Base-by-base conservation (phyloP, 768 basidiomycete species). In the Candolleomyces eurysporus region DNA sequence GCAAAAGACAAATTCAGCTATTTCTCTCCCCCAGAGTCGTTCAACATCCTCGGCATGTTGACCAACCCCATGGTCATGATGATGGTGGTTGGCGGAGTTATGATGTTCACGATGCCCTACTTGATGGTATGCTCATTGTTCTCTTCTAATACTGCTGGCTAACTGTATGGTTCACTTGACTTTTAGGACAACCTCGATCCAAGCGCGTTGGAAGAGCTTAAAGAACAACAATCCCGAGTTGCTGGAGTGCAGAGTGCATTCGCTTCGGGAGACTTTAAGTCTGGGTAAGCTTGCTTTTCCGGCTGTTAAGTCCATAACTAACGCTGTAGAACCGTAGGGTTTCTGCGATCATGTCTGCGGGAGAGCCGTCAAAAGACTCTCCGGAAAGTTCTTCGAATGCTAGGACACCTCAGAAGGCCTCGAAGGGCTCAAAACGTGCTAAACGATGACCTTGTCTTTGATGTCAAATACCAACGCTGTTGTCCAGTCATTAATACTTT, bases 41-140 rank as follows among this genome's bases (percentile, higher is more conserved):
- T 94, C 79, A 89, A 89, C 71, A 63, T 91, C 22, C 58, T 89
- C 60, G 84, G 78, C 57, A 92, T 94, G 89, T 77, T 94, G 67
- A 84, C 87, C 60, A 94, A 85, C 69, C 91, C 91, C 7, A 92
- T 94, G 91, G 89, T 90, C 80, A 74, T 94, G 61, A 80, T 92
- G 71, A 89, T 91, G 86, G 79, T 85, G 32, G 72, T 82, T 64
- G 88, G 82, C 49, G 91, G 82, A 42, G 76, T 73, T 54, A 83
- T 91, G 83, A 82, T 90, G 76, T 72, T 93, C 30, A 83, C 79
- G 22, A 87, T 85, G 83, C 91, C 91, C 4, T 91, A 89, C 68
- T 72, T 93, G 58, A 88, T 89, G 82, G 91, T 91, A 68, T 52
- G 77, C 63, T 48, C 19, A 30, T 63, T 16, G 26, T 50, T 31